These are phyloP conservation scores for Thermochaetoides dissita DNA, from an alignment of 2,329 filamentous ascomycete species.

Conservation along the genomic window DNA sequence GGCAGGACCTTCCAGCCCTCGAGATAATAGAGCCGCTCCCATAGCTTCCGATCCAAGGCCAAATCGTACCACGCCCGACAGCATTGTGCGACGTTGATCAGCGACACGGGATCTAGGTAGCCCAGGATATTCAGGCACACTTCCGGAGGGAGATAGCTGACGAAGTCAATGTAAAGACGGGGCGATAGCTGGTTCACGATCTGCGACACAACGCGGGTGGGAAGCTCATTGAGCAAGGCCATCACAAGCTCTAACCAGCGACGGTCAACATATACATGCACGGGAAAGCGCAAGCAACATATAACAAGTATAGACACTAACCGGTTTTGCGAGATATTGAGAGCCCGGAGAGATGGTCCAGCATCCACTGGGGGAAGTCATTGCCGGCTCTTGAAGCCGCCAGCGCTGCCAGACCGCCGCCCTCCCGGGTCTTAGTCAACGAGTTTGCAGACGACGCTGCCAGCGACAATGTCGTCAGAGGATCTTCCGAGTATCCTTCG, in stretches of 20 bases:
- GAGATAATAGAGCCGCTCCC: conserved; percentile 67
- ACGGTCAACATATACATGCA: not conserved
- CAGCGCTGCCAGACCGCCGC: conserved; percentile 17
- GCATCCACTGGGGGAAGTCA: conserved; percentile 36
- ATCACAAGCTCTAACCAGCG: conserved; percentile 57
- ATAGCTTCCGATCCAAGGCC: conserved; percentile 70
- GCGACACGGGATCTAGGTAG: conserved; percentile 67
- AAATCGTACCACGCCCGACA: conserved; percentile 72
- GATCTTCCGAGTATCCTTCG: conserved; percentile 78
- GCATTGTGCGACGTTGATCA: conserved; percentile 64
- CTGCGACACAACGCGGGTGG: conserved; percentile 63
- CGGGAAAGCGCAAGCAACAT: conserved; percentile 3
- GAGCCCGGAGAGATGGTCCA: conserved; percentile 34
- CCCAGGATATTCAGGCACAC: conserved; percentile 81
- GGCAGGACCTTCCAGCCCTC: conserved; percentile 74
- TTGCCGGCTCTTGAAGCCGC: conserved; percentile 23
- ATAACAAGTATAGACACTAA: conserved; percentile 18
- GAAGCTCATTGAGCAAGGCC: conserved; percentile 60
- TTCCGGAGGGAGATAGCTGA: conserved; percentile 72
- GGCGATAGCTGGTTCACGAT: conserved; percentile 72
- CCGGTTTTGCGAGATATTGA: conserved; percentile 35
- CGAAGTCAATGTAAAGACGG: conserved; percentile 83
- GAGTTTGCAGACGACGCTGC: not conserved
- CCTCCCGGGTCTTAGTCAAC: conserved; percentile 18
- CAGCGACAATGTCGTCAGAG: conserved; percentile 26